Evolutionary conservation across 2,329 filamentous ascomycete genomes (phyloP).

Genomic region (Pseudogymnoascus pannorum): DNA sequence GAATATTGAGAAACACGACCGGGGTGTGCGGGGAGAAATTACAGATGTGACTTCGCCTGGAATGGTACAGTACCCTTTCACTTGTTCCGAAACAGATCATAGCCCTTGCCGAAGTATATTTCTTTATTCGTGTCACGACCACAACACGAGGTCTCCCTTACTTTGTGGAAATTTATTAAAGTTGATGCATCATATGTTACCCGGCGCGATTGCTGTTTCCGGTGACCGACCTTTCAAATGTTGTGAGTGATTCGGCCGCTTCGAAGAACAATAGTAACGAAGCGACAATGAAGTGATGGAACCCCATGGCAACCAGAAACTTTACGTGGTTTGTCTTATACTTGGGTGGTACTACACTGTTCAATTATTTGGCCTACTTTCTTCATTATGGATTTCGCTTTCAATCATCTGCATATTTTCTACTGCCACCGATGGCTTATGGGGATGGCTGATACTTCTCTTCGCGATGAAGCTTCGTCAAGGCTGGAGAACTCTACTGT

Average conservation of each 20-base stretch:
- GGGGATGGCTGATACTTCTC: neutral
- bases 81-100: neutral
- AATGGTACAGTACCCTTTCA: neutral
- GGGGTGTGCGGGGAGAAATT: neutral
- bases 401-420: neutral
- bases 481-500: neutral
- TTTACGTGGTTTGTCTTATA: neutral
- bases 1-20: neutral
- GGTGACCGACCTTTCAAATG: neutral
- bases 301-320: neutral
- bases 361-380: neutral
- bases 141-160: neutral
- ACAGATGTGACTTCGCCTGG: neutral
- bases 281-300: neutral
- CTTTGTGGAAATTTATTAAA: neutral
- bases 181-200: conserved; percentile 1
- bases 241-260: conserved; percentile 5
- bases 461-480: neutral
- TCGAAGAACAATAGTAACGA: conserved; percentile 3
- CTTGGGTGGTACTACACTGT: neutral
- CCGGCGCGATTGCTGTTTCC: neutral
- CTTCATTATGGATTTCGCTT: neutral
- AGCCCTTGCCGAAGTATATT: neutral
- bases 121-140: neutral
- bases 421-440: neutral